These are phyloP conservation scores for Erodium chrysanthum DNA, from an alignment of 441 rosid genomes.

Conservation along the genomic window DNA sequence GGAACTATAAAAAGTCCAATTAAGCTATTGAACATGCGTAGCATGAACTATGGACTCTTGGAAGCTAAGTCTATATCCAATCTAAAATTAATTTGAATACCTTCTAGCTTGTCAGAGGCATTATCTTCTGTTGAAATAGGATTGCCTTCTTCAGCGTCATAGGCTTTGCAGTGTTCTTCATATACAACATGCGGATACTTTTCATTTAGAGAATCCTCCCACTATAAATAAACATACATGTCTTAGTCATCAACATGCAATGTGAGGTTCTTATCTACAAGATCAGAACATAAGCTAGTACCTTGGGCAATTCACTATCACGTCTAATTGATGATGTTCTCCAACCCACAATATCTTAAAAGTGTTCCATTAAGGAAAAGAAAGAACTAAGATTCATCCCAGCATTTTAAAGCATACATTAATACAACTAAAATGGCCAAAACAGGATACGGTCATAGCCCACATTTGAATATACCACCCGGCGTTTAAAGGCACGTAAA, in stretches of 20 bases:
- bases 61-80: not conserved
- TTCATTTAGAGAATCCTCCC: conserved; percentile 53
- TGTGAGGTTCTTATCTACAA: not conserved
- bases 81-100: conserved; percentile 24
- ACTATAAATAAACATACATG: conserved; percentile 28
- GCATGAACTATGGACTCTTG: not conserved
- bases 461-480: conserved; percentile 83
- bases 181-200: conserved; percentile 82
- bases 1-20: not conserved
- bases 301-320: conserved; percentile 75
- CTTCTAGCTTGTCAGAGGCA: conserved; percentile 59
- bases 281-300: conserved; percentile 19
- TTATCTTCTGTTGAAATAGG: conserved; percentile 30
- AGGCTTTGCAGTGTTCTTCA: conserved; percentile 78
- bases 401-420: conserved; percentile 9
- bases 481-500: conserved; percentile 54
- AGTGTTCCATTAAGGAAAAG: conserved; percentile 33
- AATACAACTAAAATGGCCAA: not conserved
- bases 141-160: conserved; percentile 31
- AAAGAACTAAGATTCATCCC: conserved; percentile 4
- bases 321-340: conserved; percentile 94
- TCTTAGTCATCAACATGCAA: conserved; percentile 7
- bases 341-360: conserved; percentile 89
- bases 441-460: conserved; percentile 82
- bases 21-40: not conserved